phyloP scores from a whole-genome alignment of 176 grass and related monocot genomes.

The Musa troglodytarum region DNA sequence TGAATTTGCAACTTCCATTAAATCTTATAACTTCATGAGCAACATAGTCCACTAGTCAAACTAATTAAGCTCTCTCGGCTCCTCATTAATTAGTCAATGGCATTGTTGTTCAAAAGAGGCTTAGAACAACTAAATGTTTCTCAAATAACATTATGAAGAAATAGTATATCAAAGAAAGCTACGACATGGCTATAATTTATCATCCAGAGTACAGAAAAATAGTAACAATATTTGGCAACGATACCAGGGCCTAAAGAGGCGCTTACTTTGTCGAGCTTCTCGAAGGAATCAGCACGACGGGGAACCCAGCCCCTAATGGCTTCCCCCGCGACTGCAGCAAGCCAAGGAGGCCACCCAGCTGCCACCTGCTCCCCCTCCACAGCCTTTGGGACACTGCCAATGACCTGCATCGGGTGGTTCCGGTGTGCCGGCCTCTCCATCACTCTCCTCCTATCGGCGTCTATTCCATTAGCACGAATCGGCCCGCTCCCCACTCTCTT shows the following conservation, averaged over 20 bases:
- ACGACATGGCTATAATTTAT: not conserved
- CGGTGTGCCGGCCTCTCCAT: slow-evolving; percentile 29
- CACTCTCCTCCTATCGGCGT: slow-evolving; percentile 31
- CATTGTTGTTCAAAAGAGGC: not conserved
- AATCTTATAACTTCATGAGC: not conserved
- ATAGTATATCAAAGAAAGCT: not conserved
- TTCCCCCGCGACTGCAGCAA: slow-evolving; percentile 70
- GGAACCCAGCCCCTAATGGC: slow-evolving; percentile 96
- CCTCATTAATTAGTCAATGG: not conserved
- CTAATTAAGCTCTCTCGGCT: not conserved
- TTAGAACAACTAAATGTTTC: not conserved
- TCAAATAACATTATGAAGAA: not conserved
- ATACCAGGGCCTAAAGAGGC: slow-evolving; percentile 2
- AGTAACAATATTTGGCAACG: not conserved
- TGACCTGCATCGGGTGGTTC: slow-evolving; percentile 41
- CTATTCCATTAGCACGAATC: slow-evolving; percentile 18
- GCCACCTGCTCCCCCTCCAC: slow-evolving; percentile 77
- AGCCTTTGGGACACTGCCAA: slow-evolving; percentile 48
- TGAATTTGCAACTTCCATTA: not conserved
- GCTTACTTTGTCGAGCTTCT: slow-evolving; percentile 95
- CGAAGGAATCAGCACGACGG: slow-evolving; percentile 87
- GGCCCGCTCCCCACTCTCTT: slow-evolving; percentile 23
- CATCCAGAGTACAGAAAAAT: slow-evolving; percentile 9
- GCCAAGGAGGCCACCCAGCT: slow-evolving; percentile 86
- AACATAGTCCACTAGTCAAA: not conserved